A percentile compares a stretch with the other conserved stretches of the same genome.
phyloP scores from a whole-genome alignment of 176 grass and related monocot species.

The Zea luxurians region DNA sequence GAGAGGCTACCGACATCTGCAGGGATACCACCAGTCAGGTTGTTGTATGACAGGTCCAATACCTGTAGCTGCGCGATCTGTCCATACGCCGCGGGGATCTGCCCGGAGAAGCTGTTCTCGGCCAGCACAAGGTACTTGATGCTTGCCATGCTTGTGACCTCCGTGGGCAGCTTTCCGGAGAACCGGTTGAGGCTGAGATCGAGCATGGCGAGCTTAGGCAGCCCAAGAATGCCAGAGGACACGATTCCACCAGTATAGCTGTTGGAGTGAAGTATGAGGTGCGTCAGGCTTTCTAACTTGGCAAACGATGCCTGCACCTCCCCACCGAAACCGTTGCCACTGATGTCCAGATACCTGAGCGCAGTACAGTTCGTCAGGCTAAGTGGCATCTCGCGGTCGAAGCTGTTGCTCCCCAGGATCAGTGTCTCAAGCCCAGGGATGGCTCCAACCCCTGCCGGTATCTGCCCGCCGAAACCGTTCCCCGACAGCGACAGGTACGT shows the following conservation, averaged over 20 bases:
- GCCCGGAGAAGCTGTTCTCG: conserved; percentile 41
- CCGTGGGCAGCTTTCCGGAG: conserved; percentile 33
- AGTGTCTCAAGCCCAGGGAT: conserved; percentile 33
- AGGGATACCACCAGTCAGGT: background rate
- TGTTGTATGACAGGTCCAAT: conserved; percentile 45
- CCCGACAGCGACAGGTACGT: background rate
- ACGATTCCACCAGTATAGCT: conserved; percentile 43
- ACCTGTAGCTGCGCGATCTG: conserved; percentile 37
- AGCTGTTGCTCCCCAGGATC: conserved; percentile 49
- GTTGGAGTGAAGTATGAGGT: conserved; percentile 46
- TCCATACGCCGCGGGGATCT: conserved; percentile 37
- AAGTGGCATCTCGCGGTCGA: conserved; percentile 38
- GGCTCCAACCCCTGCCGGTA: conserved; percentile 39
- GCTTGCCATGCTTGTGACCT: conserved; percentile 39
- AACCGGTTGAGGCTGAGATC: conserved; percentile 61
- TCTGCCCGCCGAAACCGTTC: background rate
- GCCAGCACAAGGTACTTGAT: conserved; percentile 48
- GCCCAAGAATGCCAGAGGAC: conserved; percentile 46
- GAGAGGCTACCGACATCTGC: conserved; percentile 4
- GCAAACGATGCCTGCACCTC: conserved; percentile 53
- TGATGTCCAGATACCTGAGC: conserved; percentile 45
- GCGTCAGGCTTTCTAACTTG: conserved; percentile 24
- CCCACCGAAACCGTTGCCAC: conserved; percentile 42
- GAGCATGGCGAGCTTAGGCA: conserved; percentile 38
- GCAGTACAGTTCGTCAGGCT: conserved; percentile 43